Conservation (phyloP, 345 rosid genomes). For the Microthlaspi erraticum region DNA sequence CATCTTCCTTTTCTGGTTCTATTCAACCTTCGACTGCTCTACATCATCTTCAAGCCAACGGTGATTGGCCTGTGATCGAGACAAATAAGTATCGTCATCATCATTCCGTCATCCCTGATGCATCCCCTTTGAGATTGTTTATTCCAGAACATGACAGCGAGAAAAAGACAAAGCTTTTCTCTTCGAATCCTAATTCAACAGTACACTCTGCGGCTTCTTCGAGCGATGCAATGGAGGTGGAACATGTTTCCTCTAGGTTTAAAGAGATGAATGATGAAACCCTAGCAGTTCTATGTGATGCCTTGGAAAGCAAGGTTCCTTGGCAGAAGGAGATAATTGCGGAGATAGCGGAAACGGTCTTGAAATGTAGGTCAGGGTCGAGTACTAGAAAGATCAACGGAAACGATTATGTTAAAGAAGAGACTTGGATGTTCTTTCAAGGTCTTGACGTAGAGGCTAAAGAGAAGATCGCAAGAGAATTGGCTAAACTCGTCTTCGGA, state of each 20-base stretch:
- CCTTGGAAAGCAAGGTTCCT: conserved; percentile 75
- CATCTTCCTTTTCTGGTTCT: conserved; percentile 60
- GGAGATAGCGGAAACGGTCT: conserved; percentile 60
- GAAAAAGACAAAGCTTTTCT: conserved; percentile 36
- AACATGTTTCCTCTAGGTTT: conserved; percentile 51
- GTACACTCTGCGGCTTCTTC: conserved; percentile 69
- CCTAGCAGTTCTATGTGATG: conserved; percentile 56
- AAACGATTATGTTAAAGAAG: conserved; percentile 52
- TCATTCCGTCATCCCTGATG: conserved; percentile 45
- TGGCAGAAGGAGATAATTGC: conserved; percentile 66
- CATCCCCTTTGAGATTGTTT: conserved; percentile 51
- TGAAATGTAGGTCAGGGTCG: conserved; percentile 75
- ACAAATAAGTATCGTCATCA: conserved; percentile 46
- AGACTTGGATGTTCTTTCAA: conserved; percentile 81
- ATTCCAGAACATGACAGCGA: conserved; percentile 51
- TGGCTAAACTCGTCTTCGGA: conserved; percentile 70
- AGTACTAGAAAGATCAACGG: conserved; percentile 49
- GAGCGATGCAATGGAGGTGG: conserved; percentile 70
- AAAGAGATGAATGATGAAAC: conserved; percentile 63
- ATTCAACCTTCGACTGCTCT: conserved; percentile 48
- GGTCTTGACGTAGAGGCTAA: conserved; percentile 73
- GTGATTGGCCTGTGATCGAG: conserved; percentile 58
- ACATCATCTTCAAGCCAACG: conserved; percentile 44
- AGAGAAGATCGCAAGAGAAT: conserved; percentile 72
- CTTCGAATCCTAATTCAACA: conserved; percentile 56